These are phyloP conservation scores for Cavenderia fasciculata DNA, from an alignment of 78 protist genomes.

Conservation along the genomic window DNA sequence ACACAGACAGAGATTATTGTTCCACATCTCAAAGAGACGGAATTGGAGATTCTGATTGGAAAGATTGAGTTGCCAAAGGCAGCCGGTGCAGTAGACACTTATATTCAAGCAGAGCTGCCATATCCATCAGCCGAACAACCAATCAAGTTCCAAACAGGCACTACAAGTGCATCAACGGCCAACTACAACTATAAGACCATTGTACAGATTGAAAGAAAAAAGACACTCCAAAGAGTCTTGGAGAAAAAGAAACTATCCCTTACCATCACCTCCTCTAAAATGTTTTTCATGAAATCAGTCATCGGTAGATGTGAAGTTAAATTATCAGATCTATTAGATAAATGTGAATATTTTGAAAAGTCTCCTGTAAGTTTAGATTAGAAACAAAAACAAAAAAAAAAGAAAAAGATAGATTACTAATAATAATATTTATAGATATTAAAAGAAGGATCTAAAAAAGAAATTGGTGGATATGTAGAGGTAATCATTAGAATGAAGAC, in stretches of 20 bases:
- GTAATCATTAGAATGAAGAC: slow-evolving; percentile 27
- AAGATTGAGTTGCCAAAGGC: background rate
- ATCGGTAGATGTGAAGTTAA: slow-evolving; percentile 56
- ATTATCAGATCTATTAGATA: background rate
- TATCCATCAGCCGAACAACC: slow-evolving; percentile 58
- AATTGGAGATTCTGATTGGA: slow-evolving; percentile 1
- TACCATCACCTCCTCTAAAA: background rate
- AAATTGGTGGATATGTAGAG: slow-evolving; percentile 38
- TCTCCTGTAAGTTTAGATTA: background rate
- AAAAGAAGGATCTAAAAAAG: slow-evolving; percentile 57
- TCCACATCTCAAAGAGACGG: slow-evolving; percentile 32
- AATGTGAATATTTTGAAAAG: slow-evolving; percentile 28
- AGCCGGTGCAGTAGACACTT: background rate
- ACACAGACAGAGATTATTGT: background rate
- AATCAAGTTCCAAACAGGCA: background rate
- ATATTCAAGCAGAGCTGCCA: slow-evolving; percentile 22
- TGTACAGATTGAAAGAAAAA: slow-evolving; percentile 37
- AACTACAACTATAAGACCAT: background rate
- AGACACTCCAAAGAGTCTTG: slow-evolving; percentile 34
- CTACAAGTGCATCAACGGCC: background rate
- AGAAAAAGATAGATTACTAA: too few relatives aligned
- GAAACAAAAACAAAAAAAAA: too few relatives aligned
- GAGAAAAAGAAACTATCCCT: slow-evolving; percentile 56
- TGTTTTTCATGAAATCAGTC: slow-evolving; percentile 49
- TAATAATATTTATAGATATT: background rate